Evolutionary conservation across 208 protist genomes (phyloP).

Genomic region (Leishmania turanica): DNA sequence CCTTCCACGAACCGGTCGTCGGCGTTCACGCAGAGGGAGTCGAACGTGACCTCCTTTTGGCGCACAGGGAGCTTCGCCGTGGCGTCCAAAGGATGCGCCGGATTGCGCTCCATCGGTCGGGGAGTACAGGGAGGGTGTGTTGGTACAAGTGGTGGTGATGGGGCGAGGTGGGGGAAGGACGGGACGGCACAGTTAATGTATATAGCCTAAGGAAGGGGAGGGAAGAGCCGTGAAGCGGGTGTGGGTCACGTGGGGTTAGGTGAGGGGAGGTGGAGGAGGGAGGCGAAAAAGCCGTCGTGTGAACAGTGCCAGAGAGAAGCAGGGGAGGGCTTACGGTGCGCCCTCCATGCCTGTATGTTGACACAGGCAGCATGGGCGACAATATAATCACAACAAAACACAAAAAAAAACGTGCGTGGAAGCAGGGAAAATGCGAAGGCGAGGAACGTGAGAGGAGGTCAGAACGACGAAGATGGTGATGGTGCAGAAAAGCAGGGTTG

Average conservation of each 20-base stretch:
- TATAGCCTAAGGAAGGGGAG: background rate
- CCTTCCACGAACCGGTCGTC: slow-evolving; percentile 34
- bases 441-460: background rate
- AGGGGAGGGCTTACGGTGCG: background rate
- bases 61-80: slow-evolving; percentile 38
- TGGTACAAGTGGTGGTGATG: background rate
- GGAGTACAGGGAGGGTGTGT: background rate
- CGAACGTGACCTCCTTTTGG: slow-evolving; percentile 67
- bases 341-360: background rate
- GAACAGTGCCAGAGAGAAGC: background rate
- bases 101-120: slow-evolving; percentile 13
- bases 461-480: background rate
- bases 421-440: background rate
- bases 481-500: background rate
- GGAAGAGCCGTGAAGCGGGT: background rate
- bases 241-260: background rate
- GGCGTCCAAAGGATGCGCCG: slow-evolving; percentile 16
- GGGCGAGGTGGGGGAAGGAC: background rate
- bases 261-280: background rate
- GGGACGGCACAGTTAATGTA: background rate
- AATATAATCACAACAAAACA: background rate
- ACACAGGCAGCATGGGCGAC: background rate
- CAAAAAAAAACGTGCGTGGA: background rate
- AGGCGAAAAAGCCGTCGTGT: background rate
- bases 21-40: slow-evolving; percentile 11